phyloP scores from a whole-genome alignment of 495 filamentous ascomycete species.

The Daldinia grandis region DNA sequence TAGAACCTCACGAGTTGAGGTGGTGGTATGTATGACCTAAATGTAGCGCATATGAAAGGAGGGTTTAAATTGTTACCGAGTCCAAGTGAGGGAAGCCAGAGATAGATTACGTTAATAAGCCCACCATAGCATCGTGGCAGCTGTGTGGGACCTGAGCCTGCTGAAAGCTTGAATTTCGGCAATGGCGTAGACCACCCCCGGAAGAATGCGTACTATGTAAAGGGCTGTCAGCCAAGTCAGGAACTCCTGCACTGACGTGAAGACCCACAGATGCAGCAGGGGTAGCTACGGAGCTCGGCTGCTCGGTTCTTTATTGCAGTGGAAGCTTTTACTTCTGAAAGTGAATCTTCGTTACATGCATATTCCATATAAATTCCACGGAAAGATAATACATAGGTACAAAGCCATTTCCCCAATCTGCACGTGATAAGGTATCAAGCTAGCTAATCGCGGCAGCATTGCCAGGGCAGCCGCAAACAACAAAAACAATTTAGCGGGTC shows the following conservation, averaged over 20 bases:
- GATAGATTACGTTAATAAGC: slow-evolving; percentile 29
- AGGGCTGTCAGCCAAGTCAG: slow-evolving; percentile 35
- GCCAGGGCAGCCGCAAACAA: slow-evolving; percentile 39
- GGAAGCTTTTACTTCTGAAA: not conserved
- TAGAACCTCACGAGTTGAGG: slow-evolving; percentile 22
- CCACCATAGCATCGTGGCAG: slow-evolving; percentile 29
- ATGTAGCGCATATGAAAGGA: slow-evolving; percentile 9
- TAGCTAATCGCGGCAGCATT: slow-evolving; percentile 12
- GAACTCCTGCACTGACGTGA: slow-evolving; percentile 24
- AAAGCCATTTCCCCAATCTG: not conserved
- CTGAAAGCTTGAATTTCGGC: slow-evolving; percentile 22
- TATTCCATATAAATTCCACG: not conserved
- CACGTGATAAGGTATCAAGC: slow-evolving; percentile 20
- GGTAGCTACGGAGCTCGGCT: slow-evolving; percentile 19
- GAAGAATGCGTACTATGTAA: slow-evolving; percentile 35
- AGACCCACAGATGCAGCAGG: slow-evolving; percentile 11
- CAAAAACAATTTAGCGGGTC: slow-evolving; percentile 35
- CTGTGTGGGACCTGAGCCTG: slow-evolving; percentile 10
- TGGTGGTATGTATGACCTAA: slow-evolving; percentile 9
- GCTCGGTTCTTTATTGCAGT: slow-evolving; percentile 10
- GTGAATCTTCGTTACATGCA: not conserved
- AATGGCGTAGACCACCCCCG: slow-evolving; percentile 19
- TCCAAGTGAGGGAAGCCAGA: slow-evolving; percentile 11
- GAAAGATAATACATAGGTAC: not conserved
- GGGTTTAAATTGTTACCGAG: slow-evolving; percentile 4